phyloP scores from a whole-genome alignment of 1,284 basidiomycete genomes.

The Trichosporon faecale region DNA sequence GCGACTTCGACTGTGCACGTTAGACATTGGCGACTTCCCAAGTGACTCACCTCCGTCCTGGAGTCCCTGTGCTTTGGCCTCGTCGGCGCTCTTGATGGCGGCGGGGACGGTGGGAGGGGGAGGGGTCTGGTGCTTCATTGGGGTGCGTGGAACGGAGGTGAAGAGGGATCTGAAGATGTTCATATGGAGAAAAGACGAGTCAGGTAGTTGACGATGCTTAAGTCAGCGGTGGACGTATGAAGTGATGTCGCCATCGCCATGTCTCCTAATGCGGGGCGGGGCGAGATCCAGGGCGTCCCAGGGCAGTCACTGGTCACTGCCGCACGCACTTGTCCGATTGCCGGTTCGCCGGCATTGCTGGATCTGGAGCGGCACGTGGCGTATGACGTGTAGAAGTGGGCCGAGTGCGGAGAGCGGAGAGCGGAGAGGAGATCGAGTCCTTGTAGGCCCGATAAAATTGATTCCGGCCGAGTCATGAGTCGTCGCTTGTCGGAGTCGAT shows the following conservation, averaged over 20 bases:
- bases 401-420: not conserved
- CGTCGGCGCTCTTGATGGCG: constrained; percentile 47
- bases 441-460: constrained; percentile 6
- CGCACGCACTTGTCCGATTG: not conserved
- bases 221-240: not conserved
- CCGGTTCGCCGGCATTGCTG: not conserved
- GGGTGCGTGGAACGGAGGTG: constrained; percentile 3
- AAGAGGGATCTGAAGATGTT: constrained; percentile 15
- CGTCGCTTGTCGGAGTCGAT: not conserved
- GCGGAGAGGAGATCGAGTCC: not conserved
- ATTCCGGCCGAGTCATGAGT: constrained; percentile 4
- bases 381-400: constrained; percentile 5
- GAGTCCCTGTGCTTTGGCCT: constrained; percentile 21
- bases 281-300: not conserved
- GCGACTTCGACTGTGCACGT: constrained; percentile 59
- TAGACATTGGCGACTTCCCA: not conserved
- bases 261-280: not conserved
- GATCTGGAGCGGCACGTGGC: not conserved
- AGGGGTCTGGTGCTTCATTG: constrained; percentile 38
- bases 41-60: constrained; percentile 46
- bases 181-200: not conserved
- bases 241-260: constrained; percentile 7
- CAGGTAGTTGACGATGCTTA: not conserved
- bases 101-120: constrained; percentile 51
- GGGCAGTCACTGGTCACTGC: no score